These are phyloP conservation scores for Fusarium agapanthi DNA, from an alignment of 2,329 filamentous ascomycete species.

Conservation along the genomic window DNA sequence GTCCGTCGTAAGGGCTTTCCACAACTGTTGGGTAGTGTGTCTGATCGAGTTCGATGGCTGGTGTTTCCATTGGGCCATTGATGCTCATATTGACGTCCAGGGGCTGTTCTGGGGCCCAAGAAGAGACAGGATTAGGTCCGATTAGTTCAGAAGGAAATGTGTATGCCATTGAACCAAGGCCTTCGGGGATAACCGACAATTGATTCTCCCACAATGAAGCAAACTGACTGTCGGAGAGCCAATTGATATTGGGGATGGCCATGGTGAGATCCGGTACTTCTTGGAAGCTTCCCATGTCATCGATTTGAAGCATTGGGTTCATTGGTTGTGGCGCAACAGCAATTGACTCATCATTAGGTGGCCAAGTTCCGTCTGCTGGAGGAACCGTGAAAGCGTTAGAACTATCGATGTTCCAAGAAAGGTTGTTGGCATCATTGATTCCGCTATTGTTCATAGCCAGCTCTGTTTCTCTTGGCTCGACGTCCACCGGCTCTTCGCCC, in stretches of 20 bases:
- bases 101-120: not conserved
- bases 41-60: not conserved
- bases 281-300: not conserved
- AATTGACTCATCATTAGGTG: not conserved
- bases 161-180: constrained; percentile 3
- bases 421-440: not conserved
- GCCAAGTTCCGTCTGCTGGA: not conserved
- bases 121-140: not conserved
- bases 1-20: not conserved
- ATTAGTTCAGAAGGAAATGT: not conserved
- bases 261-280: not conserved
- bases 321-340: not conserved
- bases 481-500: not conserved
- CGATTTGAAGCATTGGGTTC: constrained; percentile 1
- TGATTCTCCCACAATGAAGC: constrained; percentile 8
- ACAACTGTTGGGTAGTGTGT: not conserved
- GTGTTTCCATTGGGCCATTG: not conserved
- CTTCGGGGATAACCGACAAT: not conserved
- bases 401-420: not conserved
- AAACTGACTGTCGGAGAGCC: constrained; percentile 12
- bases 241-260: not conserved
- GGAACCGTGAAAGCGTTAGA: not conserved
- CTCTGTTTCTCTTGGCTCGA: not conserved
- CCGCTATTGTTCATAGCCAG: not conserved
- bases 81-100: not conserved